Evolutionary conservation across 2,329 filamentous ascomycete species (phyloP), one percentile per base, ranked within the genome.

Genomic region (Cladosporium sp.): DNA sequence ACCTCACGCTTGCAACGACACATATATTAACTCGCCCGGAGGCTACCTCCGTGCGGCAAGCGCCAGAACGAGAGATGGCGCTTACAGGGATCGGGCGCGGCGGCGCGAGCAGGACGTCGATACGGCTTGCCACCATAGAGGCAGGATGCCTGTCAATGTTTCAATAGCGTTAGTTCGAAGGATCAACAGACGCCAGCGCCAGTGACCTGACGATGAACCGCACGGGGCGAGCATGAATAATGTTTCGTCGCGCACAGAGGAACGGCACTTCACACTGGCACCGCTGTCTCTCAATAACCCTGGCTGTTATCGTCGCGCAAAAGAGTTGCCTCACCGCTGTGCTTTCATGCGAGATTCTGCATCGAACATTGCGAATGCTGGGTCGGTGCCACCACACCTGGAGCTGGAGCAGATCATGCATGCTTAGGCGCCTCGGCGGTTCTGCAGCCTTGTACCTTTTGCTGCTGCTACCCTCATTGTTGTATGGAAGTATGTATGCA

Each of bases 281-380:
- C 7, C n/a, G n/a, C 39, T 46, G 39, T 46, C 26, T 28, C 48
- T 28, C 23, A 25, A 26, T 25, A n/a, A n/a, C 3, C 21, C 48
- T 36, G 53, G 21, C 32, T 34, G 30, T 36, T 32, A 2, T 39
- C 26, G 51, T 54, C 14, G 54, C 32, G 16, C 54, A 57, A 32
- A 57, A 63, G 46, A 43, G 49, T 63, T 63, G 60, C 60, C 60
- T 63, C 60, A 63, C 49, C 60, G 60, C 60, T 56, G 60, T 56
- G 60, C 60, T 23, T 46, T 63, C 60, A 63, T 63, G 60, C 60
- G 26, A 63, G 60, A 63, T 53, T 32, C 34, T 51, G 60, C 60
- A 63, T 43, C 48, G 49, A 25, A 23, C 13, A 46, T 25, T 18
- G 16, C 60, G 54, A 43, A 63, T 46, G 36, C 48, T 56, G 60